phyloP scores from a whole-genome alignment of 768 basidiomycete genomes.

The Amanita pallidorosea region DNA sequence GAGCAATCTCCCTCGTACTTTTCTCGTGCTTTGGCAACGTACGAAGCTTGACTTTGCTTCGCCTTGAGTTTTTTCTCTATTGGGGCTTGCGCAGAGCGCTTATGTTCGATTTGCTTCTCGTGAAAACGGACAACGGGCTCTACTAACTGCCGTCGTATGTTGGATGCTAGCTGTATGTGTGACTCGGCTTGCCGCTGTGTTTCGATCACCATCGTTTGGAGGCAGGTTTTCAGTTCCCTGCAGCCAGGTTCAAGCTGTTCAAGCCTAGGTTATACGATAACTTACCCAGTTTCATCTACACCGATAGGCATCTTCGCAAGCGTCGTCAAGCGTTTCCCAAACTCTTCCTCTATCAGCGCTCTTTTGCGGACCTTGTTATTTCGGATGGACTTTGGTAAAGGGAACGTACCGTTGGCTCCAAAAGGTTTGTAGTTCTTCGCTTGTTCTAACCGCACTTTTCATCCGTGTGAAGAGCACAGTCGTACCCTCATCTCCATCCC shows the following conservation, averaged over 20 bases:
- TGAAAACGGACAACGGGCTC: conserved; percentile 41
- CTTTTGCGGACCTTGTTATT: neutral
- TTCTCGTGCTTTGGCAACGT: conserved; percentile 83
- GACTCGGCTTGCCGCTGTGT: conserved; percentile 69
- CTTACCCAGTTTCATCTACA: conserved; percentile 87
- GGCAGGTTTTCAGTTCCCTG: conserved; percentile 71
- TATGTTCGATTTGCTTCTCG: conserved; percentile 86
- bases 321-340: conserved; percentile 70
- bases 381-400: neutral
- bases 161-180: conserved; percentile 63
- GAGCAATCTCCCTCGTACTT: conserved; percentile 91
- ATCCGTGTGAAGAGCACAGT: conserved; percentile 84
- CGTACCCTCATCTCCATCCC: conserved; percentile 71
- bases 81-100: conserved; percentile 86
- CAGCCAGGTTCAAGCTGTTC: conserved; percentile 5
- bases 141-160: conserved; percentile 47
- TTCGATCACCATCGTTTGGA: conserved; percentile 74
- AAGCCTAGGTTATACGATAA: conserved; percentile 8
- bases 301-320: conserved; percentile 73
- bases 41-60: conserved; percentile 77
- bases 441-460: conserved; percentile 74
- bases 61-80: conserved; percentile 78
- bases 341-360: conserved; percentile 93
- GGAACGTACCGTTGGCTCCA: conserved; percentile 80
- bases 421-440: conserved; percentile 79